A percentile compares a stretch with the other conserved stretches of the same genome.
Conservation (phyloP, 306 rosid species). For the Citrullus mucosospermus region DNA sequence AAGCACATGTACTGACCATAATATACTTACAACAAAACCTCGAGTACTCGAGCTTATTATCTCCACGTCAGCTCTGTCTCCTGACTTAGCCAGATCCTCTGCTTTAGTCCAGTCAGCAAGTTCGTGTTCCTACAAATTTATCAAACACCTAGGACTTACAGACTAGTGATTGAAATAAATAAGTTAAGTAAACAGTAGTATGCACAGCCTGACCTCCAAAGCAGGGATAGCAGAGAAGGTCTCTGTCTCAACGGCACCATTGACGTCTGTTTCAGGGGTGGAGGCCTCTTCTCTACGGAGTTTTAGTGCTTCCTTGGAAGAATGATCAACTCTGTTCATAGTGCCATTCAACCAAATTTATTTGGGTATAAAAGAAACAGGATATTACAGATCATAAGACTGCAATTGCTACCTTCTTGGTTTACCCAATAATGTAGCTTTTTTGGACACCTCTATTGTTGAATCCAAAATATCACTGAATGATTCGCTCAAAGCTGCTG, state of each 20-base stretch:
- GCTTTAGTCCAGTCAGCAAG: constrained; percentile 70
- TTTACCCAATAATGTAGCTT: constrained; percentile 52
- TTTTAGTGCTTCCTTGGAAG: constrained; percentile 25
- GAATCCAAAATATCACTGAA: constrained; percentile 31
- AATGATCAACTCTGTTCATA: constrained; percentile 46
- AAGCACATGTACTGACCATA: constrained; percentile 5
- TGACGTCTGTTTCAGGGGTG: constrained; percentile 10
- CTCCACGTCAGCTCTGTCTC: constrained; percentile 63
- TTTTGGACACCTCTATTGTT: constrained; percentile 19
- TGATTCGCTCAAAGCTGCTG: constrained; percentile 18
- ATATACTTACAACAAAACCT: constrained; percentile 80
- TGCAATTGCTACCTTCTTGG: constrained; percentile 43
- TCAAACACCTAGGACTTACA: constrained; percentile 6
- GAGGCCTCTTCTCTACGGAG: constrained; percentile 18
- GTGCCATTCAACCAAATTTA: constrained; percentile 14
- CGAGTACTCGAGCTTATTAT: constrained; percentile 61
- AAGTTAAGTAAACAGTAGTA: constrained; percentile 10
- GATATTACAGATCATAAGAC: constrained; percentile 12
- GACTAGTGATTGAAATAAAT: not conserved
- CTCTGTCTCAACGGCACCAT: constrained; percentile 18
- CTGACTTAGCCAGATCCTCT: constrained; percentile 38
- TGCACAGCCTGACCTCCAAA: constrained; percentile 35
- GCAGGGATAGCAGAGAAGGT: constrained; percentile 24
- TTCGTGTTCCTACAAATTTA: constrained; percentile 38
- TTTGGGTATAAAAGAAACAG: constrained; percentile 8